phyloP scores from a whole-genome alignment of 192 early-diverging fungal genomes.

The Coemansia sp. region DNA sequence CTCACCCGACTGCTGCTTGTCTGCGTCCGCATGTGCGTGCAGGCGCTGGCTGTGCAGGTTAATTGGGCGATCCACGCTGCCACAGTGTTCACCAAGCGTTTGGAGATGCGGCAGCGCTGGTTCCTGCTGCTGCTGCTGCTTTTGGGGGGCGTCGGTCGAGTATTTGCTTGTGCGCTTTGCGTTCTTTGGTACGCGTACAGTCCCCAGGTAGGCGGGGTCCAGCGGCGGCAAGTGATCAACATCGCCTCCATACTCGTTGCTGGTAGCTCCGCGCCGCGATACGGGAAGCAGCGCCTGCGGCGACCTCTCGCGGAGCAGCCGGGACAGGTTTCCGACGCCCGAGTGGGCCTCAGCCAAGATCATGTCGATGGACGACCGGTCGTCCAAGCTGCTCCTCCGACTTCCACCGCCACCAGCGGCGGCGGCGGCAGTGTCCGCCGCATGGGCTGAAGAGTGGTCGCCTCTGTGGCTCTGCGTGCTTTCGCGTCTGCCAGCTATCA shows the following conservation, averaged over 20 bases:
- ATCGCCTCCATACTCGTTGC: background rate
- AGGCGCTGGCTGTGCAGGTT: background rate
- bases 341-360: slow-evolving; percentile 24
- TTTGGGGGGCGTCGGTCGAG: background rate
- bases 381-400: slow-evolving; percentile 28
- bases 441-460: no score
- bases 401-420: slow-evolving; percentile 2
- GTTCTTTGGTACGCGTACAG: slow-evolving; percentile 40
- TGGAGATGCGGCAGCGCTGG: background rate
- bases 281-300: slow-evolving; percentile 6
- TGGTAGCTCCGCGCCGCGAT: background rate
- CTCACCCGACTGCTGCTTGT: slow-evolving; percentile 4
- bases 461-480: slow-evolving; percentile 13
- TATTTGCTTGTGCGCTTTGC: slow-evolving; percentile 10
- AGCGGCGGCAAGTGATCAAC: slow-evolving; percentile 19
- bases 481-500: slow-evolving; percentile 20
- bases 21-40: slow-evolving; percentile 2
- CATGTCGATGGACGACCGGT: slow-evolving; percentile 37
- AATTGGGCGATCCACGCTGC: background rate
- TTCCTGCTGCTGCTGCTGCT: background rate
- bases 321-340: slow-evolving; percentile 27
- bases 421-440: no score
- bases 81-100: no score
- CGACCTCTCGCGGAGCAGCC: slow-evolving; percentile 34
- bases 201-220: slow-evolving; percentile 18